Evolutionary conservation across 169 alveolate genomes (phyloP), one percentile per base, ranked within the genome.

Genomic region (Plasmodium relictum): DNA sequence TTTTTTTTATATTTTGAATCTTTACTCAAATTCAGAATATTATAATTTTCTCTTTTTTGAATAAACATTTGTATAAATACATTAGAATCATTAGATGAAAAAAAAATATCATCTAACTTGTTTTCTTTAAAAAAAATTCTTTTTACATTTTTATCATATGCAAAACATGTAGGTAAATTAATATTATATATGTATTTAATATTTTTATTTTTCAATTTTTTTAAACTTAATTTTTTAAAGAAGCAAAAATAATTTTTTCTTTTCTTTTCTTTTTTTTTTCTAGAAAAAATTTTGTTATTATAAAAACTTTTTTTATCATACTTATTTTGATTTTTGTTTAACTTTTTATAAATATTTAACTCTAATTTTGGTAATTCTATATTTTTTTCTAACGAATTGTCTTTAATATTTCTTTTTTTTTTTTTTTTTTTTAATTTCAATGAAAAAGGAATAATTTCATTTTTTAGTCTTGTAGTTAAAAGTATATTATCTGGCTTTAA

Each of bases 401-500:
- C 26, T 62, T 78, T 62, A 63, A 63, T 58, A 48, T 50, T 48
- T 12, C 24, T 31, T 39, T 8, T 68, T 54, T 45, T 42, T 52
- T 65, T 80, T 50, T 80, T 80, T 52, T 70, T 68, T 31, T 39
- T 83, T 22, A 83, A 18, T n/a, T 54, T 70, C 37, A 83, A 52
- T 31, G 41, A 18, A 26, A 56, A 83, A 31, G 91, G 14, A 31
- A 24, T 42, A 39, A 83, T 54, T 83, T 52, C 58, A 14, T 83
- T 44, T 16, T 6, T 10, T 42, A 26, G 10, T 48, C 74, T 83
- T 22, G 59, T 39, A 18, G 71, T 68, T 52, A 83, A 62, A 7
- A 83, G 91, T 22, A 83, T 66, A 37, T 83, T 83, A 39, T 83
- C 91, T 14, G 91, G 91, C 59, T 83, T 83, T 44, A 83, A 61